Conservation (phyloP, 1,284 basidiomycete genomes). For the Pyrrhoderma noxium region DNA sequence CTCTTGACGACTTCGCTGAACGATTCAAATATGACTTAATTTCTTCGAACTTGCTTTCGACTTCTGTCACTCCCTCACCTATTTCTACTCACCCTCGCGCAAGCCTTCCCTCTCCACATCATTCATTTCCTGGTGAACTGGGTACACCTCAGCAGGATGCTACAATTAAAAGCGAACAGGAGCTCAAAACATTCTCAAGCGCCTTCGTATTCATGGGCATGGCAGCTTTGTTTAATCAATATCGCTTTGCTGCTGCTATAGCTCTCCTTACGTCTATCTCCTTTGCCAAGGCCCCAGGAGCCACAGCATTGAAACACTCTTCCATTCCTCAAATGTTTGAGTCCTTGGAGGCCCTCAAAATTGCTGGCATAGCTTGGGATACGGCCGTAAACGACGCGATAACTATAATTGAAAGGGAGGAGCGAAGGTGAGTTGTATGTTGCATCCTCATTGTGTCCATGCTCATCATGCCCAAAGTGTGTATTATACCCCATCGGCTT, state of each 20-base stretch:
- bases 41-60: slow-evolving; percentile 65
- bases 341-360: slow-evolving; percentile 56
- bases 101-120: slow-evolving; percentile 25
- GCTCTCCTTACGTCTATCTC: slow-evolving; percentile 13
- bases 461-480: slow-evolving; percentile 8
- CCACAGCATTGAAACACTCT: slow-evolving; percentile 6
- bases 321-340: slow-evolving; percentile 43
- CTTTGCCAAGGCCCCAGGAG: slow-evolving; percentile 1
- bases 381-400: slow-evolving; percentile 61
- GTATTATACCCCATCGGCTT: slow-evolving; percentile 14
- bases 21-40: slow-evolving; percentile 82
- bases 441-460: slow-evolving; percentile 6
- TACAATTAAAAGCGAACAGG: slow-evolving; percentile 7
- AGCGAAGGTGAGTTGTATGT: slow-evolving; percentile 43
- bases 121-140: slow-evolving; percentile 41
- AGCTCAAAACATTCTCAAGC: slow-evolving; percentile 15
- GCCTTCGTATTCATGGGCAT: slow-evolving; percentile 15
- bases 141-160: slow-evolving; percentile 8
- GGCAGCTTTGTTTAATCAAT: slow-evolving; percentile 10
- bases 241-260: slow-evolving; percentile 9
- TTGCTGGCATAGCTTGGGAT: slow-evolving; percentile 64
- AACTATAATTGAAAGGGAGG: slow-evolving; percentile 56
- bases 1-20: slow-evolving; percentile 48
- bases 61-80: slow-evolving; percentile 32
- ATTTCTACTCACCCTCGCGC: slow-evolving; percentile 26